Evolutionary conservation across 177 flowering plant species (phyloP), one percentile per base, ranked within the genome.

Genomic region (Tripterygium wilfordii): DNA sequence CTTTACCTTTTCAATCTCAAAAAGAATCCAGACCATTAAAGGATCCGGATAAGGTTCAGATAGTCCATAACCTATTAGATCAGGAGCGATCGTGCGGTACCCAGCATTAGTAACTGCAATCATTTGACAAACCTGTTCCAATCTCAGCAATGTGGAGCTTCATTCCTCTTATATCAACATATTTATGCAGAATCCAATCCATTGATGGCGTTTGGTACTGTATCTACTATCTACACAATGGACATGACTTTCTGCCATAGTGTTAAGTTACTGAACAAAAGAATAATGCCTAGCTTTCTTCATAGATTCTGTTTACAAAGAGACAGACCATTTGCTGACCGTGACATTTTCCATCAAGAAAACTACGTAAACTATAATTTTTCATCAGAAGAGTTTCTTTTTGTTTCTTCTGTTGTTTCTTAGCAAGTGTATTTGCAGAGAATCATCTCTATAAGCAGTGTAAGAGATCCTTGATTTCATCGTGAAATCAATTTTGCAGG

Each of bases 131-230:
- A 35, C 56, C 67, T n/a, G 69, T 53, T 53, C 71, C 74, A 36
- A 58, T 54, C 37, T 73, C 74, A 16, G 78, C 78, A 15, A 66
- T 48, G 47, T 73, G 78, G 37, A 66, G 67, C 54, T 63, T 69
- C 49, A 73, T 57, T 13, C 78, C 78, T 48, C 57, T 47, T 10
- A 59, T 53, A 38, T 61, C 36, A 8, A 69, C 28, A 54, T 32
- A 51, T 31, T 22, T 54, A 55, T 67, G 72, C 32, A 54, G 58
- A 21, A 67, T 59, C 37, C 51, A 50, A 12, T 62, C 72, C 72
- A 62, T 67, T 9, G 33, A 26, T 4, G 18, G 31, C 14, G 18
- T 14, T 5, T 13, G 42, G 20, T 5, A 16, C 12, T 6, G 15
- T 9, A 21, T n/a, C n/a, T n/a, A 25, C 17, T 20, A 5, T 5